Evolutionary conservation across 768 basidiomycete species (phyloP).

Genomic region (Boletus subparvulus): DNA sequence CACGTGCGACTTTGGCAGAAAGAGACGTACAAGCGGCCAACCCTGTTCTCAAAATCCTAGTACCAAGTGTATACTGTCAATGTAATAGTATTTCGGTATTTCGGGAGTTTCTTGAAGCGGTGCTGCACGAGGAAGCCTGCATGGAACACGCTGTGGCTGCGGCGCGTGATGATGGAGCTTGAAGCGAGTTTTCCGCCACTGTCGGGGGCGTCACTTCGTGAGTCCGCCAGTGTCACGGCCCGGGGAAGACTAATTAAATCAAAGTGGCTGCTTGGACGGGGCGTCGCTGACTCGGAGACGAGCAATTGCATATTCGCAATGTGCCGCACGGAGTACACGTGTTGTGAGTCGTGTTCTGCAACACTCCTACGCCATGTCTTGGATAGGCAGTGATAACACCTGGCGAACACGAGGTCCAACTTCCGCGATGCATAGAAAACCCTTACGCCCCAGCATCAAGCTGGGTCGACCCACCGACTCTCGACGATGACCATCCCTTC

Average conservation of each 20-base stretch:
- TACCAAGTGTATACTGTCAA: not conserved
- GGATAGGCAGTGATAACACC: constrained; percentile 34
- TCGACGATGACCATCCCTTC: constrained; percentile 28
- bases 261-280: not conserved
- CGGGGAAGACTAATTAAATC: not conserved
- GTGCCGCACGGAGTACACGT: constrained; percentile 26
- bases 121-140: constrained; percentile 4
- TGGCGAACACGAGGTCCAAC: constrained; percentile 31
- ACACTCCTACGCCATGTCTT: constrained; percentile 10
- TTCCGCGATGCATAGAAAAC: constrained; percentile 30
- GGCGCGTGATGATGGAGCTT: not conserved
- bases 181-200: not conserved
- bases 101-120: not conserved
- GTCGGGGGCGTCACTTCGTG: not conserved
- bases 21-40: too few relatives aligned
- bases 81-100: not conserved
- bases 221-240: not conserved
- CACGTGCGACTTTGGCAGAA: too few relatives aligned
- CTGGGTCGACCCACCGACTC: constrained; percentile 7
- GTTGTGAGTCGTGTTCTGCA: constrained; percentile 15
- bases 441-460: constrained; percentile 3
- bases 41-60: too few relatives aligned
- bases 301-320: not conserved
- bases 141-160: not conserved
- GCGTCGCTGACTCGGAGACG: not conserved